Evolutionary conservation across 176 grass and related monocot species (phyloP).

Genomic region (Cymbopogon citratus): DNA sequence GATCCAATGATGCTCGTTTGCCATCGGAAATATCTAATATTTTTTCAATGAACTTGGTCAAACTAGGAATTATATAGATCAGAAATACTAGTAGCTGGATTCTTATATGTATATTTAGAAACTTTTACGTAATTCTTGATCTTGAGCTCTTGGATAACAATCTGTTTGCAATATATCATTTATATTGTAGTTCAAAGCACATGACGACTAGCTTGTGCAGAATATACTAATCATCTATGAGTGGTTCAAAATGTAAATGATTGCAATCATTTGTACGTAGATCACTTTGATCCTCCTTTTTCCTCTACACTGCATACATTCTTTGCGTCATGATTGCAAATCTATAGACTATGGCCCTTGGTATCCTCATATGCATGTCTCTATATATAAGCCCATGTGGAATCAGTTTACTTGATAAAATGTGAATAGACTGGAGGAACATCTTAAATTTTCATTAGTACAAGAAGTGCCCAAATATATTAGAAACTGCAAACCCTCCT

Average conservation of each 20-base stretch:
- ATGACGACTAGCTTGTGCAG: conserved; percentile 7
- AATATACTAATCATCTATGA: background rate
- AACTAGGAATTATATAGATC: too few relatives aligned
- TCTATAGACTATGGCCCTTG: background rate
- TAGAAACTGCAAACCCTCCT: too few relatives aligned
- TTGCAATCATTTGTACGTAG: conserved; percentile 33
- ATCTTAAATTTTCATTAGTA: too few relatives aligned
- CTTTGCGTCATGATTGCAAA: background rate
- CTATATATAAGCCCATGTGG: background rate
- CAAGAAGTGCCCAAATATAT: background rate
- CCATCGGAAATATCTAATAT: too few relatives aligned
- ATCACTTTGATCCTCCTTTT: conserved; percentile 2
- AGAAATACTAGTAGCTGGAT: too few relatives aligned
- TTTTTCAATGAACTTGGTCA: too few relatives aligned
- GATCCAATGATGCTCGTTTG: too few relatives aligned
- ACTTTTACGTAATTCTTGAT: background rate
- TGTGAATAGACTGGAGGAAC: background rate
- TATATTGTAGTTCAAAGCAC: conserved; percentile 20
- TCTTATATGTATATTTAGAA: background rate
- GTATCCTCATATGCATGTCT: background rate
- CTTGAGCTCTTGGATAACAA: background rate
- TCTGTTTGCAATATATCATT: conserved; percentile 9
- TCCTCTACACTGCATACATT: background rate
- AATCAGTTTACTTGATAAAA: background rate
- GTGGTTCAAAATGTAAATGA: conserved; percentile 29